Evolutionary conservation across 352 stramenopile species (phyloP).

Genomic region (Pythium chondricola): DNA sequence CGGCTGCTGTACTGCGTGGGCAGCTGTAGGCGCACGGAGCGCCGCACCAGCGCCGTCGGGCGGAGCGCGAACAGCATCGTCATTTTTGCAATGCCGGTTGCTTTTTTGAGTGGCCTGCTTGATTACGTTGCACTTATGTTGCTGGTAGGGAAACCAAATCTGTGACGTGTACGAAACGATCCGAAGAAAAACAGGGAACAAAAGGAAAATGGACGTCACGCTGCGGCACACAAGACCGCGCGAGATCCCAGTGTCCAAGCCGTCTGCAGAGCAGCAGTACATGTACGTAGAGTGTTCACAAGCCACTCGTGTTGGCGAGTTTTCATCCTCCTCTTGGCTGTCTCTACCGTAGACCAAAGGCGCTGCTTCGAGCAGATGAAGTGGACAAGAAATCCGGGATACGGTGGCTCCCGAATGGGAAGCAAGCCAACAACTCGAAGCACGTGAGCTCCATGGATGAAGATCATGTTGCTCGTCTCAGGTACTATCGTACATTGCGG

Average conservation of each 20-base stretch:
- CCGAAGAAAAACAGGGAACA: neutral
- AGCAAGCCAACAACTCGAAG: conserved; percentile 44
- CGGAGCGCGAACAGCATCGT: conserved; percentile 9
- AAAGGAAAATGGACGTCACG: conserved; percentile 15
- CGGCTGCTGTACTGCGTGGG: neutral
- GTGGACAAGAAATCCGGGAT: neutral
- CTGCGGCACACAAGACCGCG: conserved; percentile 23
- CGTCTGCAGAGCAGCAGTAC: conserved; percentile 47
- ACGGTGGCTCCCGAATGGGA: conserved; percentile 50
- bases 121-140: conserved; percentile 24
- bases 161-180: conserved; percentile 2
- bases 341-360: conserved; percentile 14
- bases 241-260: conserved; percentile 50
- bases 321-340: neutral
- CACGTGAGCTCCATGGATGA: conserved; percentile 24
- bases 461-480: no score
- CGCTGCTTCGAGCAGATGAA: conserved; percentile 27
- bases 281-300: conserved; percentile 25
- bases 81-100: conserved; percentile 5
- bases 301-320: conserved; percentile 2
- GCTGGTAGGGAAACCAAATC: neutral
- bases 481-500: no score
- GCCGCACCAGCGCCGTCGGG: conserved; percentile 8
- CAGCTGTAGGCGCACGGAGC: conserved; percentile 10
- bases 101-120: neutral